Conservation (phyloP, 176 grass and related monocot species). For the Oryza rufipogon region DNA sequence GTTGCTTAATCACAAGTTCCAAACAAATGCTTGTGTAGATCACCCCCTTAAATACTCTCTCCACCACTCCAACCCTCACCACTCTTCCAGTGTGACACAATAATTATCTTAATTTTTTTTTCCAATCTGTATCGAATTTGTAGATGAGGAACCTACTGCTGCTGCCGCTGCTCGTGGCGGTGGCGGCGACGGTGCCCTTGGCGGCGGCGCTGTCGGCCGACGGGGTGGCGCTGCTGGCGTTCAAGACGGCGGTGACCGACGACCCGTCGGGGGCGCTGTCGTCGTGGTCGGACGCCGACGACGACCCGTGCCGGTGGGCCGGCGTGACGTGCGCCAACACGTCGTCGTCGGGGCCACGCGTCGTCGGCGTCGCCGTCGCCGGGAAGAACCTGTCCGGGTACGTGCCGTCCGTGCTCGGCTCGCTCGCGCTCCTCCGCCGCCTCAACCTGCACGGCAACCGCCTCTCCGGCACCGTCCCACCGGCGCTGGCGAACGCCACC, state of each 20-base stretch:
- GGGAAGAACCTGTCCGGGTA: constrained; percentile 72
- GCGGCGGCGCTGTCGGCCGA: constrained; percentile 59
- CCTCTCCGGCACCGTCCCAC: constrained; percentile 48
- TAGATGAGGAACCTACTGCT: constrained; percentile 47
- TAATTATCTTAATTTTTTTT: constrained; percentile 8
- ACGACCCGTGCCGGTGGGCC: constrained; percentile 66
- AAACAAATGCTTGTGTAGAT: background rate
- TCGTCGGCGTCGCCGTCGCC: constrained; percentile 63
- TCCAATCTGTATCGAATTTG: background rate
- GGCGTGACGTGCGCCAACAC: constrained; percentile 67
- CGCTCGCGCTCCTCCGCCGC: constrained; percentile 61
- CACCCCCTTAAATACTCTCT: constrained; percentile 44
- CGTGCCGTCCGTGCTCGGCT: constrained; percentile 62
- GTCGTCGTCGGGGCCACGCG: constrained; percentile 48
- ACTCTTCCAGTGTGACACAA: constrained; percentile 14
- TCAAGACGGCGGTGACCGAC: constrained; percentile 74
- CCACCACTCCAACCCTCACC: constrained; percentile 9
- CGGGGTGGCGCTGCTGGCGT: constrained; percentile 65
- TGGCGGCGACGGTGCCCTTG: background rate
- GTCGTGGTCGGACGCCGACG: constrained; percentile 52
- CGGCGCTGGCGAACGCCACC: constrained; percentile 63
- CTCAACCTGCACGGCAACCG: constrained; percentile 87
- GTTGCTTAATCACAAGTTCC: background rate
- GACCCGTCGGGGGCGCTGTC: constrained; percentile 65
- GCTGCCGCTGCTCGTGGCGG: background rate